Conservation (phyloP, 1,139 yeast species). For the Saccharomycopsis phalli region DNA sequence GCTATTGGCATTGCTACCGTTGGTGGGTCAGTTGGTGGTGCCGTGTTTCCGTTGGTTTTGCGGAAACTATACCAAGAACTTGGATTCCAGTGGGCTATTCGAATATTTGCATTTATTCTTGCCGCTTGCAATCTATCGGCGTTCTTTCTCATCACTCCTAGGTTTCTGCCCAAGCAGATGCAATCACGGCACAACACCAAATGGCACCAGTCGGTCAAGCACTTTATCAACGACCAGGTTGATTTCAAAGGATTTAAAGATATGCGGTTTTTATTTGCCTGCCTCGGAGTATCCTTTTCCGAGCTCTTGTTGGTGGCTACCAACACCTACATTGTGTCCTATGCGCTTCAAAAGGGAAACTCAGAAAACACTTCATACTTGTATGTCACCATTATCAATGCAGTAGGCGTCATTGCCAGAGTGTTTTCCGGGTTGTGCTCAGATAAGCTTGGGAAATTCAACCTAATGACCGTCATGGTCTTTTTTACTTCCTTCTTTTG, state of each 20-base stretch:
- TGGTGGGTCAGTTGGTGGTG: conserved; percentile 61
- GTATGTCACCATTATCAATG: conserved; percentile 48
- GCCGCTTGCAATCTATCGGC: conserved; percentile 35
- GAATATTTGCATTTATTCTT: conserved; percentile 45
- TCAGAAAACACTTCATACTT: conserved; percentile 43
- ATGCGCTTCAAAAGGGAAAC: conserved; percentile 45
- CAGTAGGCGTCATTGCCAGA: conserved; percentile 52
- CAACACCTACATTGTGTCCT: conserved; percentile 47
- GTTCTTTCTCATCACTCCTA: conserved; percentile 38
- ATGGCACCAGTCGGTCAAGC: not conserved
- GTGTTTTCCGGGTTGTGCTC: conserved; percentile 45
- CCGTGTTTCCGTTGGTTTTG: conserved; percentile 50
- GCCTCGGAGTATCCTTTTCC: conserved; percentile 37
- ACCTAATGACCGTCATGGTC: conserved; percentile 39
- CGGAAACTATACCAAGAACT: conserved; percentile 41
- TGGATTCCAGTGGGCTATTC: conserved; percentile 56
- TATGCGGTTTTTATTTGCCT: conserved; percentile 32
- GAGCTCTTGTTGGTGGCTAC: conserved; percentile 49
- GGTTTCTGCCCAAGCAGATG: conserved; percentile 27
- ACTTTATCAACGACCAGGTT: conserved; percentile 6
- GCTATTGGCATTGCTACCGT: conserved; percentile 51
- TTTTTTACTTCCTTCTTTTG: conserved; percentile 34
- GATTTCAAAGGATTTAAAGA: conserved; percentile 29
- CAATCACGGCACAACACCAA: not conserved
- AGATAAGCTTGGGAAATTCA: conserved; percentile 51